A percentile compares a stretch with the other conserved stretches of the same genome.
These are phyloP conservation scores for Curvularia sp. DNA, from an alignment of 2,329 filamentous ascomycete species.

Conservation along the genomic window DNA sequence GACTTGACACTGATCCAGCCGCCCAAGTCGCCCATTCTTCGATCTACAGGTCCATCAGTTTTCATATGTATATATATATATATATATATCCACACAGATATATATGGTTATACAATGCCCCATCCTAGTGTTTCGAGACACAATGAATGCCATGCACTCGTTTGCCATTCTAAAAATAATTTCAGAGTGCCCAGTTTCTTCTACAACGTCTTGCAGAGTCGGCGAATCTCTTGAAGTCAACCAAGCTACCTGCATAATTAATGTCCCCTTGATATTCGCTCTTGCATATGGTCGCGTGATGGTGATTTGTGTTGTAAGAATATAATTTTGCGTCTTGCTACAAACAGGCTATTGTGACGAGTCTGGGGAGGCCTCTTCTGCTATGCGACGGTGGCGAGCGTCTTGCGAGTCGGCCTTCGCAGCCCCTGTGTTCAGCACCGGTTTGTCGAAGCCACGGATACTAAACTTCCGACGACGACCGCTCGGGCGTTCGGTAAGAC, in stretches of 20 bases:
- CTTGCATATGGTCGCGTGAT: neutral
- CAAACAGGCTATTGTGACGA: constrained; percentile 8
- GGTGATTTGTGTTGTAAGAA: neutral
- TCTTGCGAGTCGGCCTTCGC: constrained; percentile 31
- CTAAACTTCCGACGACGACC: constrained; percentile 57
- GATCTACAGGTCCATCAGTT: neutral
- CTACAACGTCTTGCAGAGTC: neutral
- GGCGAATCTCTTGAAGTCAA: neutral
- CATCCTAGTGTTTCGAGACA: neutral
- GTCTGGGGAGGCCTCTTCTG: constrained; percentile 27
- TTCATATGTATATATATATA: neutral
- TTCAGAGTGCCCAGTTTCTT: constrained; percentile 3
- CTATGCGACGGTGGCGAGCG: constrained; percentile 36
- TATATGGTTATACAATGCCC: neutral
- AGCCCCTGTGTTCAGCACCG: constrained; percentile 31
- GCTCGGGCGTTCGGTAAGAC: constrained; percentile 63
- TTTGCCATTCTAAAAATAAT: neutral
- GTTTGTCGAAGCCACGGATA: constrained; percentile 36
- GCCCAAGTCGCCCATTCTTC: neutral
- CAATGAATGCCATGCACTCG: neutral
- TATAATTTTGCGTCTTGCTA: neutral
- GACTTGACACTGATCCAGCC: neutral
- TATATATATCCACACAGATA: neutral
- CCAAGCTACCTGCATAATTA: neutral
- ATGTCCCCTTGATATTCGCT: neutral